phyloP scores from a whole-genome alignment of 2,329 filamentous ascomycete genomes.

The Colletotrichum cereale region DNA sequence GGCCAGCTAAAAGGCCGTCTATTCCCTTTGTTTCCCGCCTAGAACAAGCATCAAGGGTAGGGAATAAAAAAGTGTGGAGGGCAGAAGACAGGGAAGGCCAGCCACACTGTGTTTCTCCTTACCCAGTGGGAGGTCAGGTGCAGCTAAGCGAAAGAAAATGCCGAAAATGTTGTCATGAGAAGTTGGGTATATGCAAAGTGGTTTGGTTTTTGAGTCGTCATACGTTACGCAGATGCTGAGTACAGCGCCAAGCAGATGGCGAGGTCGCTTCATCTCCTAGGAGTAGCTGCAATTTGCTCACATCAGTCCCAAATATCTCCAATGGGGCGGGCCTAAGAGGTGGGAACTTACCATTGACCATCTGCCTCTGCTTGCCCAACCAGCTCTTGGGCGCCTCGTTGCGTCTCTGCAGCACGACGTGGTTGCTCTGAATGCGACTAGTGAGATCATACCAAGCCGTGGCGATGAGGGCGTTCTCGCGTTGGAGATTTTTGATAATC shows the following conservation, averaged over 20 bases:
- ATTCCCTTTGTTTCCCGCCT: background rate
- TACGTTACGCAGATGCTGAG: background rate
- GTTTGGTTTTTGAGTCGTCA: background rate
- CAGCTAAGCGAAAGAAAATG: background rate
- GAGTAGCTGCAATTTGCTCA: constrained; percentile 40
- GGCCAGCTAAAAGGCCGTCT: constrained; percentile 27
- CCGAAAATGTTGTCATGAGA: background rate
- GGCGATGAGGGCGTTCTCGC: constrained; percentile 82
- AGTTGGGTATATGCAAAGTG: background rate
- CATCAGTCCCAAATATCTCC: constrained; percentile 14
- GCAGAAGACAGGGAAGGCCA: background rate
- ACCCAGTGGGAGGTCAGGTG: background rate
- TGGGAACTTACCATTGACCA: constrained; percentile 69
- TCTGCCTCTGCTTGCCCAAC: constrained; percentile 84
- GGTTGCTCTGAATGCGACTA: constrained; percentile 83
- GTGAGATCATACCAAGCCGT: constrained; percentile 91
- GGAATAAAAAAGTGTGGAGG: background rate
- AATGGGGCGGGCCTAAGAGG: constrained; percentile 4
- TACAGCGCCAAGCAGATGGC: background rate
- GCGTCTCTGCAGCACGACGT: constrained; percentile 80
- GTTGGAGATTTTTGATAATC: constrained; percentile 76
- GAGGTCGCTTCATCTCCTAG: constrained; percentile 39
- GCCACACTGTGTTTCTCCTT: constrained; percentile 14
- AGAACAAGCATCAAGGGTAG: background rate
- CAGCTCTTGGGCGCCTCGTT: constrained; percentile 83